Evolutionary conservation across 352 stramenopile species (phyloP), one percentile per base, ranked within the genome.

Genomic region (Phytopythium litorale): DNA sequence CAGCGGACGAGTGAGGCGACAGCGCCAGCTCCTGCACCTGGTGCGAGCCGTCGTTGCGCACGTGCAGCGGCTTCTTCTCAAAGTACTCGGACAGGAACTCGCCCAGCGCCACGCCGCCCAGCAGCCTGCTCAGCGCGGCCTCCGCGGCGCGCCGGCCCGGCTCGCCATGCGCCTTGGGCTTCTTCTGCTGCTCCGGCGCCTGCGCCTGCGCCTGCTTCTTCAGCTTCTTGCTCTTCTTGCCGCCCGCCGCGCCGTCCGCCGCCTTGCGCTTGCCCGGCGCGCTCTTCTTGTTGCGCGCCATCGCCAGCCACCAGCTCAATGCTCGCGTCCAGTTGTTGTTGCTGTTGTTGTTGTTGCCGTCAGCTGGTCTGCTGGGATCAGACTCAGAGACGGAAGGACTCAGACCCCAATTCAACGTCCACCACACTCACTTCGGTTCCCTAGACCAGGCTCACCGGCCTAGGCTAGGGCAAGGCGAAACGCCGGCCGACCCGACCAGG

Each of bases 31-130:
- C 13, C 25, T 3, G 7, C 51, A 81, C 75, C 64, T 73, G 65
- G 40, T 79, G 59, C 49, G 81, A 81, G 5, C 70, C 76, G 16
- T 72, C 73, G 33, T 67, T 77, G 45, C 76, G 76, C 48, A 94
- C 79, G 6, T 89, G 60, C 32, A 96, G 67, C 40, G 85, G 87
- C 63, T 94, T 92, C 68, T 92, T 92, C 68, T 96, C 87, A 67
- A 94, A 96, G 66, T 94, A 77, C 37, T 92, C 68, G 38, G 63
- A 62, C 51, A 88, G 60, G 63, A 96, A 96, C 42, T 62, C 62
- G 46, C 79, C 61, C 33, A 94, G 19, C 23, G 73, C 42, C 73
- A 93, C 89, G 30, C 76, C 81, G 16, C 85, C 81, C 45, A 95
- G 70, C 32, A 94, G 57, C 33, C 76, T 77, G 33, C 65, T 72